A percentile compares a stretch with the other conserved stretches of the same genome.
phyloP scores from a whole-genome alignment of 176 grass and related monocot species.

The Secale cereale region DNA sequence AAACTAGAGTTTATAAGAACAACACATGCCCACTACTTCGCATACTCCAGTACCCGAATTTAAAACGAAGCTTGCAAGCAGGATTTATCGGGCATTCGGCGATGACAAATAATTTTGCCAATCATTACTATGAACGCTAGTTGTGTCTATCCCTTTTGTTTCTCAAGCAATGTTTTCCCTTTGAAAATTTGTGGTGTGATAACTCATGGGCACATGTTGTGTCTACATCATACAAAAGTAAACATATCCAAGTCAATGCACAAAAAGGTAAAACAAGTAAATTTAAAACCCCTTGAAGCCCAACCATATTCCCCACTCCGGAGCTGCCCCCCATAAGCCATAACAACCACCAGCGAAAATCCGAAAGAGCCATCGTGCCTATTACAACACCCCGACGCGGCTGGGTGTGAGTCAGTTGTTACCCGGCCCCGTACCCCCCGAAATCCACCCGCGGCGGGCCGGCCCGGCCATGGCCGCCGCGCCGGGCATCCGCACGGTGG shows the following conservation, averaged over 20 bases:
- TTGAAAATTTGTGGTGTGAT: no score
- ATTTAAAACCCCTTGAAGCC: not conserved
- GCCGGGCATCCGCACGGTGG: constrained; percentile 40
- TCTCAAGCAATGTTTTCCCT: no score
- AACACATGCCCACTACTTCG: no score
- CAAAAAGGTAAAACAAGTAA: not conserved
- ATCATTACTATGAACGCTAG: no score
- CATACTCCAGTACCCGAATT: no score
- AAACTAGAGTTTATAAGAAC: no score
- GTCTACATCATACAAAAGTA: not conserved
- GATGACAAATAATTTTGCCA: no score
- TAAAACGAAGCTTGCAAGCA: no score
- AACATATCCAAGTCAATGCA: not conserved
- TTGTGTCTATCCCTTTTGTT: no score
- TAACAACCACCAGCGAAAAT: not conserved
- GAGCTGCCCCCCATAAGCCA: not conserved
- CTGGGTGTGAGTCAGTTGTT: not conserved
- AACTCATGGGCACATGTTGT: no score
- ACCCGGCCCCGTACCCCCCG: not conserved
- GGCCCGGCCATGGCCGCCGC: constrained; percentile 23
- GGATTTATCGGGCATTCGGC: no score
- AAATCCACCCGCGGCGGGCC: constrained; percentile 8
- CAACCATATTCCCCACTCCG: not conserved
- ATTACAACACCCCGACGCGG: not conserved
- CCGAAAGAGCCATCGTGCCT: not conserved